Percentiles rank a stretch among this genome's conserved stretches.
phyloP scores from a whole-genome alignment of 805 yeast genomes.

The Metschnikowia kofuensis region DNA sequence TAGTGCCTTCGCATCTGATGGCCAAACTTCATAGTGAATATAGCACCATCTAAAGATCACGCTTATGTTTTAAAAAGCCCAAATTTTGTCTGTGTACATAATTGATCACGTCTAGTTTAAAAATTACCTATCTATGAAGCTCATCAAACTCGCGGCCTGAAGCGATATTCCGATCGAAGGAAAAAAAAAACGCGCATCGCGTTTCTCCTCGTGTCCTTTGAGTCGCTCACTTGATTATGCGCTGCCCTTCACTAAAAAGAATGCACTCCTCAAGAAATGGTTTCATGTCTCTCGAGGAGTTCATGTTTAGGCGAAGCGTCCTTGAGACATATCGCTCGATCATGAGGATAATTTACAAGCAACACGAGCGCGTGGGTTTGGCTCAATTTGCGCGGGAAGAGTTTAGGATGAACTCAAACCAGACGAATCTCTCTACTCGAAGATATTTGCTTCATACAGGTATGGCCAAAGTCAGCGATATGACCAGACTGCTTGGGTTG shows the following conservation, averaged over 20 bases:
- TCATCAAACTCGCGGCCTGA: background rate
- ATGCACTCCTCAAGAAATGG: background rate
- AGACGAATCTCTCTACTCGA: slow-evolving; percentile 33
- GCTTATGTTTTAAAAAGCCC: background rate
- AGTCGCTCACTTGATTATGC: background rate
- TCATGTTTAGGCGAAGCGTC: slow-evolving; percentile 36
- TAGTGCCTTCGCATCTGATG: slow-evolving; percentile 1
- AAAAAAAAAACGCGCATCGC: no score
- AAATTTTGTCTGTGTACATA: background rate
- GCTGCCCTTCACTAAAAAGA: background rate
- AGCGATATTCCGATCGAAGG: no score
- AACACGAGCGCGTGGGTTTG: slow-evolving; percentile 36
- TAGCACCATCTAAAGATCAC: no score
- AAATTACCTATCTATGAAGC: background rate
- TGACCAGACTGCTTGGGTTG: slow-evolving; percentile 23
- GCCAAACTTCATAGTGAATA: background rate
- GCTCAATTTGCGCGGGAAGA: slow-evolving; percentile 32
- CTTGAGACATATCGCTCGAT: slow-evolving; percentile 32
- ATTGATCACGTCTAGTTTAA: background rate
- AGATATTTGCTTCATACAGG: slow-evolving; percentile 38
- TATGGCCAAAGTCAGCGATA: slow-evolving; percentile 23
- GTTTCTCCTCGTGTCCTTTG: no score
- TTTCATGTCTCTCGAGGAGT: slow-evolving; percentile 35
- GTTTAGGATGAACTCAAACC: slow-evolving; percentile 26
- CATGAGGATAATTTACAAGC: slow-evolving; percentile 31